These are phyloP conservation scores for Zarea fungicola DNA, from an alignment of 2,329 filamentous ascomycete species.

Conservation along the genomic window DNA sequence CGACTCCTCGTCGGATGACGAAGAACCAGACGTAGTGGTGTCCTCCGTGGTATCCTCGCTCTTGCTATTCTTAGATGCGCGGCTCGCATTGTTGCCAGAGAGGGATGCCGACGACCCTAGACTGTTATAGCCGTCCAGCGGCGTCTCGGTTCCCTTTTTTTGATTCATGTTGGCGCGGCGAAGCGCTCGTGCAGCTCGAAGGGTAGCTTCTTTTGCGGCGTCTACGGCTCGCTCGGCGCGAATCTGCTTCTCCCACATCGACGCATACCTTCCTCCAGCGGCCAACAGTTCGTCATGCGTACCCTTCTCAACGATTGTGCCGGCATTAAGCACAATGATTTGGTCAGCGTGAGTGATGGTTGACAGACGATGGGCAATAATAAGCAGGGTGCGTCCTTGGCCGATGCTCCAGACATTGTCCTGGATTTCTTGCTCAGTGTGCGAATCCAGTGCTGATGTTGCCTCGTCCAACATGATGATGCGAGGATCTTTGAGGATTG, in stretches of 20 bases:
- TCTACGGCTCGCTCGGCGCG: conserved; percentile 61
- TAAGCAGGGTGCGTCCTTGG: conserved; percentile 82
- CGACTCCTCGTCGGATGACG: conserved; percentile 35
- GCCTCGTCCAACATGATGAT: conserved; percentile 94
- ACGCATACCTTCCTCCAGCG: conserved; percentile 67
- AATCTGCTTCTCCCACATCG: conserved; percentile 88
- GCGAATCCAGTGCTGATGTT: conserved; percentile 83
- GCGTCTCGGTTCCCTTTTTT: conserved; percentile 34
- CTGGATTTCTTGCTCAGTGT: conserved; percentile 91
- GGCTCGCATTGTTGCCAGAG: conserved; percentile 26
- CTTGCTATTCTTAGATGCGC: conserved; percentile 26
- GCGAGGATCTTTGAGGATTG: conserved; percentile 84
- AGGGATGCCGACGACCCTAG: conserved; percentile 41
- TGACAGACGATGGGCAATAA: conserved; percentile 87
- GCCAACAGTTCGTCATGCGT: conserved; percentile 72
- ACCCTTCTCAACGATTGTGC: conserved; percentile 71
- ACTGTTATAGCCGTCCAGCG: conserved; percentile 42
- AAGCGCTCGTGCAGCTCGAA: conserved; percentile 32
- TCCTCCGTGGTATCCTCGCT: conserved; percentile 25
- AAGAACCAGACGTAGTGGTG: conserved; percentile 21
- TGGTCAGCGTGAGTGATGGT: conserved; percentile 83
- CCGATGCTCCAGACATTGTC: conserved; percentile 76
- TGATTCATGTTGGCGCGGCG: conserved; percentile 45
- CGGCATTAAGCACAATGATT: conserved; percentile 72
- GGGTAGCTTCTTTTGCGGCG: conserved; percentile 31